Evolutionary conservation across 352 stramenopile species (phyloP), one percentile per base, ranked within the genome.

Genomic region (Globisporangium solare): DNA sequence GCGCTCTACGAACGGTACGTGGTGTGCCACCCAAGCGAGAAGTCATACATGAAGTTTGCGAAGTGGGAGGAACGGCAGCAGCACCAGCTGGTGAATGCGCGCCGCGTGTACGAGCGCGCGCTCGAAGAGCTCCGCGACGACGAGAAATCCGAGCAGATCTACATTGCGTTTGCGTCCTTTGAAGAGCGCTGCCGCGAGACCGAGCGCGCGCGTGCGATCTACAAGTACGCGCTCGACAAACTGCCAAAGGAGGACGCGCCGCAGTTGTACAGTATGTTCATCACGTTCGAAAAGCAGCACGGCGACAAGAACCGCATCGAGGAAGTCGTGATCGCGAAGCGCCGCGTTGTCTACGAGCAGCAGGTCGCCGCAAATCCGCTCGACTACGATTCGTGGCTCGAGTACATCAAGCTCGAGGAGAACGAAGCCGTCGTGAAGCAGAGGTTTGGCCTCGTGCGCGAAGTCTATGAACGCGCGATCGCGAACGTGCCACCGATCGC

Each of bases 301-400:
- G 97, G 97, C 3, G 87, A 98, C 68, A 89, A 89, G 56, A 77
- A 97, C n/a, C 89, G 89, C 20, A 98, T 99, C 52, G 97, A 99
- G 69, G 73, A 93, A 42, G 93, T 98, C 14, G 86, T 99, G 40
- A 83, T 99, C 45, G 89, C 80, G 27, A 98, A 98, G 68, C 84
- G 97, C 51, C 81, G 96, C 35, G 86, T 94, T 18, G 76, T 98
- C 58, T 99, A 99, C 63, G 94, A 99, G 61, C 81, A 96, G 54
- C 76, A 89, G 43, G 69, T 99, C 15, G 73, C 83, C 5, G 68
- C 75, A 0, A 92, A 98, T 65, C 87, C 95, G 8, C 79, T 94
- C 27, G 94, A 99, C 73, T 99, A 99, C 67, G 97, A 99, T 79
- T 86, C 83, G 51, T 99, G 97, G 97, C 98, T 99, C 67, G 97